Percentiles rank a stretch among this genome's conserved stretches.
Evolutionary conservation across 176 grass and related monocot species (phyloP).

Genomic region (Hordeum marinum): DNA sequence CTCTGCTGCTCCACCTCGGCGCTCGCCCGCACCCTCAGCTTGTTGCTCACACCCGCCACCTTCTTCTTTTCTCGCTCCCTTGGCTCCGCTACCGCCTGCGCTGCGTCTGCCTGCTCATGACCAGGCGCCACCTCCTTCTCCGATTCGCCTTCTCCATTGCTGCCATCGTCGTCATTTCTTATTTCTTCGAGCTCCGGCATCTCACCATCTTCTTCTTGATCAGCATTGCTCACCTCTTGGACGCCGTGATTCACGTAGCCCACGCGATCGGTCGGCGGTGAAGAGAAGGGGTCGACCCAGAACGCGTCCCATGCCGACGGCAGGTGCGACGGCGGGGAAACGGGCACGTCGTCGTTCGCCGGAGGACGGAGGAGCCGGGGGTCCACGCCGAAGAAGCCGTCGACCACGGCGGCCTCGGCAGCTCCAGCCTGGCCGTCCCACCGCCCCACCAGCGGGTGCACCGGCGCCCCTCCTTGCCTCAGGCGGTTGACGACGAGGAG

Average conservation of each 20-base stretch:
- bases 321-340: constrained; percentile 19
- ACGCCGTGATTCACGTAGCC: neutral
- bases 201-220: constrained; percentile 22
- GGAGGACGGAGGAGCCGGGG: constrained; percentile 20
- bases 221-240: neutral
- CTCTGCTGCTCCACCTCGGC: constrained; percentile 40
- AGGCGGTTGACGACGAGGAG: constrained; percentile 29
- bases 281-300: constrained; percentile 57
- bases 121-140: neutral
- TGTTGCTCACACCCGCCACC: constrained; percentile 35
- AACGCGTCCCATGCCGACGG: constrained; percentile 26
- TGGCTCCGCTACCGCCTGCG: neutral
- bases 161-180: neutral
- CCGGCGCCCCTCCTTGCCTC: constrained; percentile 16
- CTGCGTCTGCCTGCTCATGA: neutral
- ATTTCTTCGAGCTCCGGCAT: constrained; percentile 43
- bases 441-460: constrained; percentile 38
- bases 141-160: neutral
- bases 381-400: constrained; percentile 38
- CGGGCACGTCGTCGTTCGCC: neutral
- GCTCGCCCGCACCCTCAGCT: constrained; percentile 24
- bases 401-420: constrained; percentile 35
- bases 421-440: constrained; percentile 35
- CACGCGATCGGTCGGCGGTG: neutral
- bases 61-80: neutral